Evolutionary conservation across 2,329 filamentous ascomycete genomes (phyloP).

Genomic region (Trichoderma semiorbis): DNA sequence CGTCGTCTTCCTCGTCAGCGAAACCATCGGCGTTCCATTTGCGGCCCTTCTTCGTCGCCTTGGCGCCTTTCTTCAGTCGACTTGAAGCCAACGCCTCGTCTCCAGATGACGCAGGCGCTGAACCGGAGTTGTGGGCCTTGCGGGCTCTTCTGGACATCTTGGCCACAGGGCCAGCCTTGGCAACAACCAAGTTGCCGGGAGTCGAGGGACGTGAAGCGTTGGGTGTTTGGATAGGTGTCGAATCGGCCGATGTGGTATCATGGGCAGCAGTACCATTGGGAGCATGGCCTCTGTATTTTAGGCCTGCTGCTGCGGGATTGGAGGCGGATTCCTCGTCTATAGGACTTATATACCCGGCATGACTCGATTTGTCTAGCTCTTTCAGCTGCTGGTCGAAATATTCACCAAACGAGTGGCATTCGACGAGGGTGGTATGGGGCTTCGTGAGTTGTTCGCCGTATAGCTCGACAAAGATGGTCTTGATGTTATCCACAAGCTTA

Average conservation of each 20-base stretch:
- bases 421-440: constrained; percentile 70
- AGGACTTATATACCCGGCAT: constrained; percentile 14
- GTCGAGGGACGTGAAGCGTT: constrained; percentile 77
- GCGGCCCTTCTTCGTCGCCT: constrained; percentile 80
- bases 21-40: constrained; percentile 90
- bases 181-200: constrained; percentile 65
- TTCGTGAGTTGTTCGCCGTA: constrained; percentile 86
- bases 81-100: constrained; percentile 66
- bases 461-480: constrained; percentile 83
- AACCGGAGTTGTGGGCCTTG: constrained; percentile 62
- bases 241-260: constrained; percentile 56
- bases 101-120: constrained; percentile 70
- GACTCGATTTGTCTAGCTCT: constrained; percentile 65
- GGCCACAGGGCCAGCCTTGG: constrained; percentile 68
- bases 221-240: constrained; percentile 66
- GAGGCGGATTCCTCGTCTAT: constrained; percentile 34
- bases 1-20: constrained; percentile 73
- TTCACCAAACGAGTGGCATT: constrained; percentile 77
- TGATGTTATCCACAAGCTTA: constrained; percentile 91
- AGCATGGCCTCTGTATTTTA: constrained; percentile 40
- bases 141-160: constrained; percentile 80
- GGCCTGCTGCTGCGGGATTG: constrained; percentile 34
- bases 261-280: constrained; percentile 32
- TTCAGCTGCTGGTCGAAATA: constrained; percentile 93
- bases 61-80: constrained; percentile 50